Conservation (phyloP, 1,139 yeast species). For the Scheffersomyces stambukii region DNA sequence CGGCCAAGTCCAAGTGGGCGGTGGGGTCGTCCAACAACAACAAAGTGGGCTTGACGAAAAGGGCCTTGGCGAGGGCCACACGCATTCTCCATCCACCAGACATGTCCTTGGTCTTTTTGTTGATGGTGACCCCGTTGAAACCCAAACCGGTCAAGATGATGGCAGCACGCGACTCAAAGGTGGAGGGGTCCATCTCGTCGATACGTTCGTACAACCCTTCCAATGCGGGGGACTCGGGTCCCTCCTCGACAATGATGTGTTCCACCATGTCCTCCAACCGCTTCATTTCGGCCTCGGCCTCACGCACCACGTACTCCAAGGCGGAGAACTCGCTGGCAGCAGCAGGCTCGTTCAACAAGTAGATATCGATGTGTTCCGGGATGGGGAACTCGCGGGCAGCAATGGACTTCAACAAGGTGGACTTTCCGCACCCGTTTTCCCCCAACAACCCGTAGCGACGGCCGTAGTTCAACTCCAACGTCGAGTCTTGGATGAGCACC, state of each 20-base stretch:
- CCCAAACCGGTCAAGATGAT: conserved; percentile 96
- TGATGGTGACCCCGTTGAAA: conserved; percentile 75
- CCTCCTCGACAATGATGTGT: conserved; percentile 82
- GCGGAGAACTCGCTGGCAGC: conserved; percentile 91
- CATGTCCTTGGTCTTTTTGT: conserved; percentile 94
- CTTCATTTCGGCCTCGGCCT: conserved; percentile 90
- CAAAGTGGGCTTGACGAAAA: conserved; percentile 83
- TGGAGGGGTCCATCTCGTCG: conserved; percentile 92
- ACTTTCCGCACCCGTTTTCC: conserved; percentile 99
- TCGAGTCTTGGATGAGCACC: conserved; percentile 88
- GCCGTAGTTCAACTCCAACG: conserved; percentile 90
- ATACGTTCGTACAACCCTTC: conserved; percentile 93
- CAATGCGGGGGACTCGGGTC: conserved; percentile 85
- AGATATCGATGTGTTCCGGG: conserved; percentile 87
- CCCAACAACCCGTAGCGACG: conserved; percentile 96
- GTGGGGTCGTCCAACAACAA: conserved; percentile 95
- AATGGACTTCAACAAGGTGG: conserved; percentile 85
- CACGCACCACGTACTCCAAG: conserved; percentile 92
- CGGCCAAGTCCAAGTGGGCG: conserved; percentile 98
- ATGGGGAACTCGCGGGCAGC: conserved; percentile 97
- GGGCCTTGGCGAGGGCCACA: conserved; percentile 82
- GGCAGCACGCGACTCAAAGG: conserved; percentile 96
- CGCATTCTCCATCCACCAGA: conserved; percentile 98
- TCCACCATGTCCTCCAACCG: conserved; percentile 90
- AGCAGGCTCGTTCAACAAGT: conserved; percentile 95